Conservation (phyloP, 768 basidiomycete genomes). For the Tephrocybe sp. region DNA sequence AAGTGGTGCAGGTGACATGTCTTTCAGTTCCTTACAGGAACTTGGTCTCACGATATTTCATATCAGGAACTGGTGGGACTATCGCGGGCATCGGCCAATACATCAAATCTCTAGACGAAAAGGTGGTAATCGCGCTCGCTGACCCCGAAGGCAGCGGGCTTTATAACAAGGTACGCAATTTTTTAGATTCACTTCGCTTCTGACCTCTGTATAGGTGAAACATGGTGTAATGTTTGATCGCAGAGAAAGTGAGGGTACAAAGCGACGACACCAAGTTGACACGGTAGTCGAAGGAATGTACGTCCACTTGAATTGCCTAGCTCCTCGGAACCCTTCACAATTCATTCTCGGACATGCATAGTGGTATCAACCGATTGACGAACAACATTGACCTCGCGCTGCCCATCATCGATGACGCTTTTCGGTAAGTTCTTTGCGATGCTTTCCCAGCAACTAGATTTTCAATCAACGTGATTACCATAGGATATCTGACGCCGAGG, state of each 20-base stretch:
- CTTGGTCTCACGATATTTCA: not conserved
- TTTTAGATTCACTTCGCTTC: not conserved
- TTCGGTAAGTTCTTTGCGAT: conserved; percentile 52
- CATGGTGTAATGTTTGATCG: conserved; percentile 93
- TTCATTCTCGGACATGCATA: conserved; percentile 25
- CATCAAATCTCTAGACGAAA: conserved; percentile 72
- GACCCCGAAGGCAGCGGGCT: conserved; percentile 96
- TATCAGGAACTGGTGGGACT: conserved; percentile 92
- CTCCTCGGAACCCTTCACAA: not conserved
- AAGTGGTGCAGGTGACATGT: conserved; percentile 73
- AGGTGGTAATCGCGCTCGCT: conserved; percentile 70
- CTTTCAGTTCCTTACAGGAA: not conserved
- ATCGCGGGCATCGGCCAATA: conserved; percentile 82
- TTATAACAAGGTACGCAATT: conserved; percentile 75
- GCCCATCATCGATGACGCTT: conserved; percentile 85
- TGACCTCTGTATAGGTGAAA: conserved; percentile 55
- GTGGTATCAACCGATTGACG: conserved; percentile 92
- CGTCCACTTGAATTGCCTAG: conserved; percentile 13
- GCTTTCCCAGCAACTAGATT: not conserved
- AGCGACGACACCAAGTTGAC: conserved; percentile 91
- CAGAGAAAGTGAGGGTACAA: conserved; percentile 93
- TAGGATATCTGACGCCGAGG: conserved; percentile 91
- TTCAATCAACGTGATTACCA: not conserved
- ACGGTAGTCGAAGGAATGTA: conserved; percentile 94
- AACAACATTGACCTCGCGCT: conserved; percentile 87